Conservation (phyloP, 805 yeast genomes). For the Suhomyces faveliae region DNA sequence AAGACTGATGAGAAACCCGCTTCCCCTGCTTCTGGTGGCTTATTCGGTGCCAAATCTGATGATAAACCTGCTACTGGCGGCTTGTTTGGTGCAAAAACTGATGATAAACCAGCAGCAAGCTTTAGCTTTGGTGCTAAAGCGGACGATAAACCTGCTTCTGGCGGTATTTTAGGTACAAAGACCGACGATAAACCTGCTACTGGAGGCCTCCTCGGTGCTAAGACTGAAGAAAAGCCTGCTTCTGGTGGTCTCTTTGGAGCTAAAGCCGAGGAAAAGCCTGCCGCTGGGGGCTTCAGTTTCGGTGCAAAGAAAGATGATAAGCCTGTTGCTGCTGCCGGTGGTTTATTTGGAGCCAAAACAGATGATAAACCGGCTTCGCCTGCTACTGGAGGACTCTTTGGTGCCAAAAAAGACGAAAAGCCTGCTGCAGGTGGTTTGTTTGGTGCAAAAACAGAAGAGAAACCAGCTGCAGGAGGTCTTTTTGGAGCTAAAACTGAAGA, state of each 20-base stretch:
- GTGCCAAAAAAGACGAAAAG: conserved; percentile 5
- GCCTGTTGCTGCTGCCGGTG: conserved; percentile 5
- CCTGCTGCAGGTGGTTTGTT: conserved; percentile 16
- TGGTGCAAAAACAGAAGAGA: conserved; percentile 24
- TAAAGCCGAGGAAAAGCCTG: conserved; percentile 10
- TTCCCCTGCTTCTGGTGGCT: conserved; percentile 11
- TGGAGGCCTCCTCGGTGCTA: conserved; percentile 15
- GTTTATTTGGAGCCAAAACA: conserved; percentile 6
- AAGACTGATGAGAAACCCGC: conserved; percentile 6
- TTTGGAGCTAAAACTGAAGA: conserved; percentile 20
- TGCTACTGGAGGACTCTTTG: conserved; percentile 9
- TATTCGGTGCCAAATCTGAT: conserved; percentile 14
- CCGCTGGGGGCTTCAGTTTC: conserved; percentile 9
- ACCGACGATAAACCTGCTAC: conserved; percentile 10
- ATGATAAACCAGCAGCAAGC: conserved; percentile 2
- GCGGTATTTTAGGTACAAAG: conserved; percentile 6
- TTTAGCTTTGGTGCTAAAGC: conserved; percentile 8
- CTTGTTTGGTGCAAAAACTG: conserved; percentile 7
- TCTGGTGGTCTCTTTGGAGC: conserved; percentile 11
- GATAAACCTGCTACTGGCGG: background rate
- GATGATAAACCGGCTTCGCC: conserved; percentile 5
- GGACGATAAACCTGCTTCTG: conserved; percentile 9
- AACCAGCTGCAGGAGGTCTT: conserved; percentile 16
- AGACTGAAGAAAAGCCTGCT: conserved; percentile 15
- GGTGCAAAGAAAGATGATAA: conserved; percentile 4